Evolutionary conservation across 768 basidiomycete genomes (phyloP), one percentile per base, ranked within the genome.

Genomic region (Grammothele lineata): DNA sequence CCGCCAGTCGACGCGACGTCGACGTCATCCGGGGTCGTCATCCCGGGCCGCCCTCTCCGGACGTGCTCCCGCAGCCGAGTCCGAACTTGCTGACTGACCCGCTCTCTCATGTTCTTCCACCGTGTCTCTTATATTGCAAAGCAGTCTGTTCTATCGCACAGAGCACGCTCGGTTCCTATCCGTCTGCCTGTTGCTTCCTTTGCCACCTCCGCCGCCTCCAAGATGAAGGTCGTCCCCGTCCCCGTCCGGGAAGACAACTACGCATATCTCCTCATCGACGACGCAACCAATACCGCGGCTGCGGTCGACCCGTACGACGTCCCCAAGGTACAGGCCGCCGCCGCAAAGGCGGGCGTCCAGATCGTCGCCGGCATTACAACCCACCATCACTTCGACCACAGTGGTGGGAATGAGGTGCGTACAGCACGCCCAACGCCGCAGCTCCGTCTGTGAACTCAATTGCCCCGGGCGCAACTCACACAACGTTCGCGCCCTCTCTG

Each of bases 361-460:
- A 74, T 93, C 47, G 73, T 87, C 27, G 83, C 87, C 33, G 76
- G 70, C 19, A 74, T 98, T 56, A 96, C 92, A 11, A 98, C 95
- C 2, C 95, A 96, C 66, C 91, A 93, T 65, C 94, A 96, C 64
- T 58, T 74, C 53, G 94, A 97, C 69, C 92, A 93, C 63, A 85
- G 83, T 54, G 90, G 89, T 17, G 92, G 92, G 26, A 95, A 94
- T 66, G 62, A 81, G 70, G 89, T 90, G 26, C 51, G 68, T 64
- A 15, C 33, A 22, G 14, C 10, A 9, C 24, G 27, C 45, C 47
- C n/a, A 18, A 44, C 45, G 27, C 32, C 40, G 24, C 34, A 33
- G 23, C 39, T 40, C 30, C 35, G 27, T 14, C 30, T 36, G n/a
- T 37, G 22, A 19, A 30, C 34, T 15, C 30, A 19, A 50, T 21